Conservation (phyloP, 78 protist genomes). For the Corallochytrium limacisporum region DNA sequence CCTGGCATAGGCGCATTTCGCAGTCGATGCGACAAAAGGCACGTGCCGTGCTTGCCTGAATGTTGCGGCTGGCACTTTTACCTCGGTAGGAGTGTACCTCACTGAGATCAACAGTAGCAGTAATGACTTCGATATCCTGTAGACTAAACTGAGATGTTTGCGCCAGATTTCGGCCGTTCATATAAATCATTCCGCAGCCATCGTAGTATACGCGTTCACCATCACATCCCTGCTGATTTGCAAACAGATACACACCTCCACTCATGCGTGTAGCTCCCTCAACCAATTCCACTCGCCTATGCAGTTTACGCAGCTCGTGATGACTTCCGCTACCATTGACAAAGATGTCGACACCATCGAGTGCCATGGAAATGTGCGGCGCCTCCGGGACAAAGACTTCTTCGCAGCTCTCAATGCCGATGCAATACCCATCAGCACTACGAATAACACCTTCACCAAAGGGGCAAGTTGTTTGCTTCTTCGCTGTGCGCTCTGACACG, state of each 20-base stretch:
- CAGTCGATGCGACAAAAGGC: conserved; percentile 36
- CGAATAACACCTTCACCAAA: conserved; percentile 51
- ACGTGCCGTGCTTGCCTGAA: conserved; percentile 19
- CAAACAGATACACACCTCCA: conserved; percentile 35
- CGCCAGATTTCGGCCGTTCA: conserved; percentile 56
- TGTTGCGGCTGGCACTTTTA: background rate
- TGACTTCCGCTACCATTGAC: conserved; percentile 74
- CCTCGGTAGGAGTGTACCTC: conserved; percentile 14
- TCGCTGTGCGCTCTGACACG: no score
- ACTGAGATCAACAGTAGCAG: conserved; percentile 51
- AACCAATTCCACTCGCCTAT: conserved; percentile 49
- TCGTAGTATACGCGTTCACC: conserved; percentile 75
- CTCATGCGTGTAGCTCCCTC: background rate
- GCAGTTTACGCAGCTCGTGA: conserved; percentile 65
- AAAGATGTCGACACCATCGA: conserved; percentile 63
- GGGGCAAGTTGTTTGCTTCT: no score
- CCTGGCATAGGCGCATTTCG: background rate
- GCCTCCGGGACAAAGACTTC: conserved; percentile 66
- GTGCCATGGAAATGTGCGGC: conserved; percentile 28
- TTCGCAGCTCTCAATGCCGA: conserved; percentile 58
- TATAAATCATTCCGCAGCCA: conserved; percentile 54
- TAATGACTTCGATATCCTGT: conserved; percentile 20
- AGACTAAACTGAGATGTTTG: conserved; percentile 3
- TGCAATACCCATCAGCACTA: conserved; percentile 17
- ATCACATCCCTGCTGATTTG: conserved; percentile 66